These are phyloP conservation scores for Coprinopsis marcescibilis DNA, from an alignment of 768 basidiomycete genomes.

Conservation along the genomic window DNA sequence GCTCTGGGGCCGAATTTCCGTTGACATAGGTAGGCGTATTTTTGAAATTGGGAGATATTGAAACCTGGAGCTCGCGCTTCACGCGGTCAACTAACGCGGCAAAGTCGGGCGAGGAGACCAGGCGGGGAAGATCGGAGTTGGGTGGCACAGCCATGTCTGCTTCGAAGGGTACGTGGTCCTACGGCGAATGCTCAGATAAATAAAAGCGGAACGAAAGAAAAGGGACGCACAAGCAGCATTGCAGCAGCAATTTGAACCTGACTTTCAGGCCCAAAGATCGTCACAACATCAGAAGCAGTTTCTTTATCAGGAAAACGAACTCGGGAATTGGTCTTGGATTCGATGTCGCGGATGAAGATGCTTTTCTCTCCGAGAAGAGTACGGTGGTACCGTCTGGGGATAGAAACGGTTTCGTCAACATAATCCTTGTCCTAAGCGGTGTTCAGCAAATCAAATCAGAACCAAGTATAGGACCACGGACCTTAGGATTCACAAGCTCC, in stretches of 20 bases:
- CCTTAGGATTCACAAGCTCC: slow-evolving; percentile 97
- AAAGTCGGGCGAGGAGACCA: slow-evolving; percentile 80
- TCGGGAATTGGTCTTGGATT: slow-evolving; percentile 90
- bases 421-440: slow-evolving; percentile 86
- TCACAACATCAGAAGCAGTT: slow-evolving; percentile 88
- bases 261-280: slow-evolving; percentile 95
- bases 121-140: slow-evolving; percentile 67
- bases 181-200: slow-evolving; percentile 4
- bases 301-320: slow-evolving; percentile 94
- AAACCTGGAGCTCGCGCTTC: slow-evolving; percentile 91
- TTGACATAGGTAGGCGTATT: slow-evolving; percentile 33
- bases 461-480: slow-evolving; percentile 24
- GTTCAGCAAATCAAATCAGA: slow-evolving; percentile 2
- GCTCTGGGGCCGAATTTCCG: slow-evolving; percentile 44
- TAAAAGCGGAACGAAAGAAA: neutral
- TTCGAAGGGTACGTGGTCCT: slow-evolving; percentile 97
- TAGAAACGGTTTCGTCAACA: slow-evolving; percentile 86
- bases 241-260: slow-evolving; percentile 96
- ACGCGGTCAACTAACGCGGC: slow-evolving; percentile 80
- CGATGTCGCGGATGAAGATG: slow-evolving; percentile 96
- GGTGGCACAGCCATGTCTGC: slow-evolving; percentile 91
- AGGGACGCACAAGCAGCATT: slow-evolving; percentile 77
- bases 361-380: slow-evolving; percentile 93
- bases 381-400: slow-evolving; percentile 93
- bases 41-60: slow-evolving; percentile 79